Base-by-base conservation (phyloP, 2,329 filamentous ascomycete genomes). In the Metarhizium sp. region DNA sequence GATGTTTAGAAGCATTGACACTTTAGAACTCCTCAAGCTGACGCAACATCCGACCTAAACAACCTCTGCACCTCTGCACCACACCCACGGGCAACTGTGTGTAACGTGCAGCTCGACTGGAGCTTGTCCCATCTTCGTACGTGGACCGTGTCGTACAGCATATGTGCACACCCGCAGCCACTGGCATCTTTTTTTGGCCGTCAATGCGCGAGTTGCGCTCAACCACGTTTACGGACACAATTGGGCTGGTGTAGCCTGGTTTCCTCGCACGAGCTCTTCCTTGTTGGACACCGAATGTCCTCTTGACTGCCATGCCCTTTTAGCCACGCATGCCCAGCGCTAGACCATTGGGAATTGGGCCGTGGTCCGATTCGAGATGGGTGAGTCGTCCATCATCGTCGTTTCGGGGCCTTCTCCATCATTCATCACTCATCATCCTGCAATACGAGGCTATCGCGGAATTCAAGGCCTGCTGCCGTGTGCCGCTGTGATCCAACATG, bases 301-400 rank as follows among this genome's bases (percentile, higher is more conserved):
- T 49, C 46, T 51, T 11, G 38, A 42, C 40, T 57, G 54, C 50
- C 38, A 58, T 59, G 55, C 50, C 52, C 43, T 29, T 43, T 30
- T 56, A 55, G 57, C 54, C 59, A 56, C 57, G 55, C 57, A 61
- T 59, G 61, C 57, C 55, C 55, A 52, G 53, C 52, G 54, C 50
- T 55, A 60, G 53, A 58, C 51, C 51, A 57, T 53, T 56, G 59
- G 58, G 61, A 60, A 43, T 58, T 61, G 58, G 56, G 61, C 59
- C 55, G 56, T 49, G 60, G 62, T 60, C 59, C 55, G 58, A 56
- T 60, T 61, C 54, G 62, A 63, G 57, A 65, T 65, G 63, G 61
- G 63, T 65, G 54, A 61, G 62, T 56, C 43, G 32, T 43, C 20
- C 3, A 18, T 10, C 8, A 34, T 59, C 40, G 32, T 34, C 32